phyloP scores from a whole-genome alignment of 345 rosid genomes.

The Carallia brachiata region DNA sequence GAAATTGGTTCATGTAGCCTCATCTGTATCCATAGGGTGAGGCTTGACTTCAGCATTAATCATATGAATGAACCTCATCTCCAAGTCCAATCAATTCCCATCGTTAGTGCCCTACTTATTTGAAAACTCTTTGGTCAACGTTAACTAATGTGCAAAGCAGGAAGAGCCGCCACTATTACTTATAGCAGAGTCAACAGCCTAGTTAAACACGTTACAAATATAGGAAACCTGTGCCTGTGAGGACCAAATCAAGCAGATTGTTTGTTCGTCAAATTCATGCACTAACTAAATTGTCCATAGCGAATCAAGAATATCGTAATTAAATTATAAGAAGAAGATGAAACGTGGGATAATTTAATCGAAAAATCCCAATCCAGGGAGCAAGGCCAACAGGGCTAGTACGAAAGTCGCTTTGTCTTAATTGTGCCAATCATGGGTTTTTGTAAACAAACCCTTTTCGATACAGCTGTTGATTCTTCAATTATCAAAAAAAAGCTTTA shows the following conservation, averaged over 20 bases:
- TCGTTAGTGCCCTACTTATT: neutral
- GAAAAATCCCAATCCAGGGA: constrained; percentile 19
- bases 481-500: neutral
- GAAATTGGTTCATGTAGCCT: constrained; percentile 11
- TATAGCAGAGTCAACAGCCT: too few relatives aligned
- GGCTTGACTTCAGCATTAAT: too few relatives aligned
- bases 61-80: too few relatives aligned
- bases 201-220: neutral
- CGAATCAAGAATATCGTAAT: neutral
- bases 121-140: neutral
- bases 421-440: neutral
- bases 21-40: too few relatives aligned
- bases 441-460: neutral
- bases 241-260: neutral
- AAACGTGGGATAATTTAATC: neutral
- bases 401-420: constrained; percentile 3
- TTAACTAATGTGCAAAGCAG: too few relatives aligned
- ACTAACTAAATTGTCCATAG: neutral
- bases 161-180: too few relatives aligned
- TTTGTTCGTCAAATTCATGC: constrained; percentile 19
- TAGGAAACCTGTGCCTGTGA: neutral
- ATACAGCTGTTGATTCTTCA: constrained; percentile 9
- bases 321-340: neutral
- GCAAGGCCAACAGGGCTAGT: neutral
- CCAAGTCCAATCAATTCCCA: too few relatives aligned